Conservation (phyloP, 139 green algal genomes). For the Closterium sp. region DNA sequence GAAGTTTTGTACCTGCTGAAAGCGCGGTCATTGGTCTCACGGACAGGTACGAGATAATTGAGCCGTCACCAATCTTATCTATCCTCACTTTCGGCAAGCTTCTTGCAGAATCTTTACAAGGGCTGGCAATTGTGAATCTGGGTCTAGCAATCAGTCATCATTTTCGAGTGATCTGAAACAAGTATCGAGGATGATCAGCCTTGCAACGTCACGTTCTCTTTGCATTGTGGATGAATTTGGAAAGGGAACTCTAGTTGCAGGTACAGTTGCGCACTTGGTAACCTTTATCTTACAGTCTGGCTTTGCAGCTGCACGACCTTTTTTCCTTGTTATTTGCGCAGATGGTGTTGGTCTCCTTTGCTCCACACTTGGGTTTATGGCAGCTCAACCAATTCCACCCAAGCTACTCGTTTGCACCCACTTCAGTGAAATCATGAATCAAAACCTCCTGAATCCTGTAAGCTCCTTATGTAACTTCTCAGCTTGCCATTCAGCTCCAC, state of each 20-base stretch:
- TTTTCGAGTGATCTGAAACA: slow-evolving; percentile 86
- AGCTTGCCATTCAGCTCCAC: neutral
- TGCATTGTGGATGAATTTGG: slow-evolving; percentile 94
- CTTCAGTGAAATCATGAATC: slow-evolving; percentile 36
- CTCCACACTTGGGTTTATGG: slow-evolving; percentile 15
- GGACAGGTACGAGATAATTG: slow-evolving; percentile 61
- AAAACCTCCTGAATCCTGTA: neutral
- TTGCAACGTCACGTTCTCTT: slow-evolving; percentile 71
- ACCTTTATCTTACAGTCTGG: neutral
- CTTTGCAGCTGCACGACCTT: neutral
- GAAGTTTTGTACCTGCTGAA: slow-evolving; percentile 68
- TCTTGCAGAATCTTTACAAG: slow-evolving; percentile 50
- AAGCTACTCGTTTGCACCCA: slow-evolving; percentile 50
- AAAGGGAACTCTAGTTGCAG: slow-evolving; percentile 82
- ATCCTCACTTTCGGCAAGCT: neutral
- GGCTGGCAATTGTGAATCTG: slow-evolving; percentile 53
- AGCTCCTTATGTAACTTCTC: neutral
- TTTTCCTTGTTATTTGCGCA: neutral
- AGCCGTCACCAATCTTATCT: neutral
- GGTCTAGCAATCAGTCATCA: slow-evolving; percentile 49
- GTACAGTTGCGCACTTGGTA: neutral
- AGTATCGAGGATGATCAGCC: slow-evolving; percentile 71
- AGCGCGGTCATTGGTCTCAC: slow-evolving; percentile 66
- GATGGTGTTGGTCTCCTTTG: slow-evolving; percentile 47
- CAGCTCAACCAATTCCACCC: neutral